Evolutionary conservation across 192 early-diverging fungal species (phyloP).

Genomic region (Backusella tuberculispora): DNA sequence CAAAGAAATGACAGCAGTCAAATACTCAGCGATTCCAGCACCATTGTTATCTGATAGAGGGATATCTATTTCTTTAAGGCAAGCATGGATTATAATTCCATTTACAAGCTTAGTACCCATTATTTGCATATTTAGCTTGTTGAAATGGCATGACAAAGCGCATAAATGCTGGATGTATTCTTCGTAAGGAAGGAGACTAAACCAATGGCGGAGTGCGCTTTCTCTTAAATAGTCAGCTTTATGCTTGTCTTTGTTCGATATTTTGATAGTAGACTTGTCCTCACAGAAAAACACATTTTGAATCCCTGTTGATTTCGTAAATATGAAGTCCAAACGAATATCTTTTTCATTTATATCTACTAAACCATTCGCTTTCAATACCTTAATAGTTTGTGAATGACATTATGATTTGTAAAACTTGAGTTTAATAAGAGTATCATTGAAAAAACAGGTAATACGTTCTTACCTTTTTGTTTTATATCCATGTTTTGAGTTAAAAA

Average conservation of each 20-base stretch:
- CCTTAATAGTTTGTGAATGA: conserved; percentile 2
- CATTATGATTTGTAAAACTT: not conserved
- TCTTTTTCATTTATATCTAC: conserved; percentile 2
- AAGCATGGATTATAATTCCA: conserved; percentile 6
- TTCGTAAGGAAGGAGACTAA: conserved; percentile 7
- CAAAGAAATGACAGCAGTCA: conserved; percentile 11
- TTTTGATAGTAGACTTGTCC: too few relatives aligned
- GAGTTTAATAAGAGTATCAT: conserved; percentile 12
- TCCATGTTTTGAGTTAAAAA: conserved; percentile 1
- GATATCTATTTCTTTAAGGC: conserved; percentile 17
- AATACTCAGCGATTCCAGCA: conserved; percentile 10
- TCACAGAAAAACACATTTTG: too few relatives aligned
- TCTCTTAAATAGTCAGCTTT: too few relatives aligned
- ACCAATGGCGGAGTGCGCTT: too few relatives aligned
- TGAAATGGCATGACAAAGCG: too few relatives aligned
- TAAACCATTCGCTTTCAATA: conserved; percentile 10
- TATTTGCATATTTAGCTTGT: too few relatives aligned
- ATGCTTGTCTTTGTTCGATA: too few relatives aligned
- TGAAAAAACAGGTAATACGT: conserved; percentile 4
- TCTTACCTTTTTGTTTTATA: conserved; percentile 14
- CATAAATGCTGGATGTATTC: too few relatives aligned
- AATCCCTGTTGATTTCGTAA: conserved; percentile 9
- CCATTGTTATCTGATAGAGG: conserved; percentile 11
- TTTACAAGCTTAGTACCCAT: too few relatives aligned
- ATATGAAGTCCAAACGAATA: conserved; percentile 14